Conservation (phyloP, 1,139 yeast genomes). For the Magnusiomyces suaveolens region DNA sequence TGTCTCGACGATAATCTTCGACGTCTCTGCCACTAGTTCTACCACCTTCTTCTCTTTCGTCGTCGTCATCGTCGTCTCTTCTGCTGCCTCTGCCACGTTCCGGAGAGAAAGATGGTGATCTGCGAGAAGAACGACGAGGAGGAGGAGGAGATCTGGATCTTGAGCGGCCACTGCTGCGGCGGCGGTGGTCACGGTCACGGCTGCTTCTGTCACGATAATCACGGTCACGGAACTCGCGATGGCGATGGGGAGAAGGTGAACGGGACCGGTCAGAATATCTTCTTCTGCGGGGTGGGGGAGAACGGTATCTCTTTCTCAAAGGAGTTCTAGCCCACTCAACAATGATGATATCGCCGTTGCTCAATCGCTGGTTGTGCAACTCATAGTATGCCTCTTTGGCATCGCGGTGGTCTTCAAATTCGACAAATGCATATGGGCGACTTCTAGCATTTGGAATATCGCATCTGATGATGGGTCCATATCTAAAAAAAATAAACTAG, state of each 20-base stretch:
- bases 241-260: neutral
- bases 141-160: slow-evolving; percentile 1
- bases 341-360: slow-evolving; percentile 24
- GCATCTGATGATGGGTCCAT: slow-evolving; percentile 54
- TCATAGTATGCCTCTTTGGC: slow-evolving; percentile 52
- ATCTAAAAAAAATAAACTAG: slow-evolving; percentile 32
- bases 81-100: neutral
- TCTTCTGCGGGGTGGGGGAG: slow-evolving; percentile 4
- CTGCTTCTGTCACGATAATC: neutral
- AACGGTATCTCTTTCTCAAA: slow-evolving; percentile 6
- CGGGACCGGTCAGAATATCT: neutral
- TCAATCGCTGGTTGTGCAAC: slow-evolving; percentile 32
- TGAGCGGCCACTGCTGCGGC: neutral
- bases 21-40: neutral
- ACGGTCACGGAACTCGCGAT: neutral
- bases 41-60: neutral
- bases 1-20: neutral
- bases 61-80: too few species aligned
- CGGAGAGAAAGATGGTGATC: neutral
- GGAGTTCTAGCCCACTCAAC: slow-evolving; percentile 22
- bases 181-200: neutral
- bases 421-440: slow-evolving; percentile 62
- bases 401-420: slow-evolving; percentile 49
- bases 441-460: slow-evolving; percentile 64
- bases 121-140: neutral